Evolutionary conservation across 2,329 filamentous ascomycete genomes (phyloP).

Genomic region (Sporothrix schenckii): DNA sequence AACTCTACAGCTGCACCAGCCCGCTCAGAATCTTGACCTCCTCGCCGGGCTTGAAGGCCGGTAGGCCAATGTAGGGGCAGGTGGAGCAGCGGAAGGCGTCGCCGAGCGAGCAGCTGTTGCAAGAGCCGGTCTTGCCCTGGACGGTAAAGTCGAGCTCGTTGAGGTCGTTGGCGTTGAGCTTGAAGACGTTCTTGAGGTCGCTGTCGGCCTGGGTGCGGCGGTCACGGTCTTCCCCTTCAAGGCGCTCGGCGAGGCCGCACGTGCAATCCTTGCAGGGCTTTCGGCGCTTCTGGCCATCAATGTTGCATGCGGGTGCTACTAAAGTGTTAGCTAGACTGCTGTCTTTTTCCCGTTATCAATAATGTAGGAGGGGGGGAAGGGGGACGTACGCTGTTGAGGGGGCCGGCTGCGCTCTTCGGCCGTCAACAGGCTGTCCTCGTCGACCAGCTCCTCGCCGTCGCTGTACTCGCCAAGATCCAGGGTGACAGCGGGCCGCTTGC

Average conservation of each 20-base stretch:
- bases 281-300: constrained; percentile 82
- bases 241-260: constrained; percentile 82
- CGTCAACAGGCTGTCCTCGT: constrained; percentile 84
- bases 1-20: constrained; percentile 70
- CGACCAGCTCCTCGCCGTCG: constrained; percentile 81
- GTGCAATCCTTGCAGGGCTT: constrained; percentile 98
- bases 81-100: constrained; percentile 80
- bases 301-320: constrained; percentile 78
- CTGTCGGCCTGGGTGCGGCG: constrained; percentile 43
- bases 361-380: not conserved
- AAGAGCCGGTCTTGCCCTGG: constrained; percentile 93
- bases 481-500: constrained; percentile 33
- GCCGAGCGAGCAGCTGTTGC: constrained; percentile 83
- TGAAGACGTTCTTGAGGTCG: constrained; percentile 53
- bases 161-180: constrained; percentile 76
- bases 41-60: constrained; percentile 95
- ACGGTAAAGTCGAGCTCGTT: constrained; percentile 95
- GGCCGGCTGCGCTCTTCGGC: constrained; percentile 81
- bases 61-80: constrained; percentile 84
- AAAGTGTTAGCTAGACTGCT: constrained; percentile 23
- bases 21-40: constrained; percentile 88
- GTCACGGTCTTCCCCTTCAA: constrained; percentile 77
- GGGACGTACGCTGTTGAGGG: constrained; percentile 74
- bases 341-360: too few relatives aligned
- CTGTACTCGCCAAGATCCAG: constrained; percentile 57